Evolutionary conservation across 1,139 yeast species (phyloP), one percentile per base, ranked within the genome.

Genomic region (Groenewaldozyma auringiensis): DNA sequence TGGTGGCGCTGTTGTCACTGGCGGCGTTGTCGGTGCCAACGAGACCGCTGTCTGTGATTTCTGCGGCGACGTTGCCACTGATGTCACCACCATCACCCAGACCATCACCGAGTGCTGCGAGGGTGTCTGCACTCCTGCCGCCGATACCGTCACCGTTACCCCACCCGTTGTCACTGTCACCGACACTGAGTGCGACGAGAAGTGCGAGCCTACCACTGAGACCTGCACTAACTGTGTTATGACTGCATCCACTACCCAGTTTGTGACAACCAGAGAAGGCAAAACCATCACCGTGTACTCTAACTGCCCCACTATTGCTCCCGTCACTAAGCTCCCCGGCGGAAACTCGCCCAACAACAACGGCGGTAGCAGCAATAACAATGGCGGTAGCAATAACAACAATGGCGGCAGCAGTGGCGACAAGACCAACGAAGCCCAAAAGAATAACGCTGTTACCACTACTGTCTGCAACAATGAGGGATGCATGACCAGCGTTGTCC

Each of bases 81-180:
- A 25, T 6, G 29, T 6, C 6, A 25, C 29, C 11, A 25, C 29
- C 11, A 25, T 25, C 29, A 25, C 29, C 29, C 29, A 25, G 11
- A 38, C 50, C 27, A 40, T 46, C 29, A 51, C 54, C 41, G 43
- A 47, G 37, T 54, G 43, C 45, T 54, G 51, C 45, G 56, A 53
- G 32, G 54, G 53, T 47, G 36, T 53, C 27, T 47, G 51, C 33
- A 47, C 50, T 21, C 38, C 53, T 20, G 47, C 54, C 29, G 35
- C 49, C 22, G 17, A 36, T 32, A 49, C 45, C 36, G 54, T 55
- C 3, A 53, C 53, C 35, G 50, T 53, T 56, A 53, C 53, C 17
- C 47, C 45, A 2, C 58, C 58, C 6, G 56, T 56, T 27, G 54
- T 53, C 43, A 57, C 54, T 38, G 58, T 53, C 41, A 45, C 54